Conservation (phyloP, 805 yeast species). For the Zygoascus tannicola region DNA sequence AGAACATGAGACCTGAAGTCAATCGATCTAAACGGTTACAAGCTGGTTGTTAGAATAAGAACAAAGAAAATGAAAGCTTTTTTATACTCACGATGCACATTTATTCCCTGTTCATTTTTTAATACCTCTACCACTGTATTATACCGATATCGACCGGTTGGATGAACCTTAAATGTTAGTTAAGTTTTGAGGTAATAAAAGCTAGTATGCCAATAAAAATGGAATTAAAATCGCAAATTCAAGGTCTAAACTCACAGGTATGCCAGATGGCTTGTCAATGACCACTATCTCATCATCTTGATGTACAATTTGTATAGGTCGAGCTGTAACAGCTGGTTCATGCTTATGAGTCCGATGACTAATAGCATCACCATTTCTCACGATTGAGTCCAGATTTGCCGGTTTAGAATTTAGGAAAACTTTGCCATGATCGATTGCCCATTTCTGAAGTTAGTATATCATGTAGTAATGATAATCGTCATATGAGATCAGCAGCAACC, state of each 20-base stretch:
- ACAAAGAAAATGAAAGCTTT: neutral
- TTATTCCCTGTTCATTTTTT: constrained; percentile 55
- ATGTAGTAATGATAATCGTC: no score
- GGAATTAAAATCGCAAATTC: neutral
- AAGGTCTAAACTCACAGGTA: constrained; percentile 59
- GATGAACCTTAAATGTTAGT: constrained; percentile 40
- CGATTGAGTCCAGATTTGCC: constrained; percentile 54
- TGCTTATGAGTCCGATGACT: constrained; percentile 80
- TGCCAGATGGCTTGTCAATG: constrained; percentile 89
- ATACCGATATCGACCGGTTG: constrained; percentile 76
- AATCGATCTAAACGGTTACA: constrained; percentile 84
- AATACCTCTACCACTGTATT: constrained; percentile 74
- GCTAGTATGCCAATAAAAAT: neutral
- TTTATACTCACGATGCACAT: constrained; percentile 44
- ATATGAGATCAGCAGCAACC: neutral
- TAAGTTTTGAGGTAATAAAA: neutral
- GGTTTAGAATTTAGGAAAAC: constrained; percentile 62
- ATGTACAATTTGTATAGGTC: constrained; percentile 55
- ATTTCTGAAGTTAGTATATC: constrained; percentile 7
- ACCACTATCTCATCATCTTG: constrained; percentile 74
- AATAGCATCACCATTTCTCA: constrained; percentile 77
- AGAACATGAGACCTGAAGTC: constrained; percentile 88
- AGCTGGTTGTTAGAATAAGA: constrained; percentile 24
- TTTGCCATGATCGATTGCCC: constrained; percentile 63
- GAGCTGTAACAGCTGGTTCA: constrained; percentile 73